These are phyloP conservation scores for Coelastrella sp. DNA, from an alignment of 139 green algal species.

Conservation along the genomic window DNA sequence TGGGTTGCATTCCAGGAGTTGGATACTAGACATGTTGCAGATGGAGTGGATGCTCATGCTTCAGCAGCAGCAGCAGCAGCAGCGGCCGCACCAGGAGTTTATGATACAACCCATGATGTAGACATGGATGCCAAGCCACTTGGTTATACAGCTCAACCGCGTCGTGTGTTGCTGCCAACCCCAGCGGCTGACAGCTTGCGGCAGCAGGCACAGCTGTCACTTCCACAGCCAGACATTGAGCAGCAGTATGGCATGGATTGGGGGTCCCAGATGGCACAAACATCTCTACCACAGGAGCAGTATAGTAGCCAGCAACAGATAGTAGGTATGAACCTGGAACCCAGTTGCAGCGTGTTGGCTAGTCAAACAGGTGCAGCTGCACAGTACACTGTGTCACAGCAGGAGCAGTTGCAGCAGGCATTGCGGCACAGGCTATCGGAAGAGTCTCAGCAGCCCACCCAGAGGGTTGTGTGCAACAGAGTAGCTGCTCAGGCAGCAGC, in stretches of 20 bases:
- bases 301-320: background rate
- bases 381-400: too few species aligned
- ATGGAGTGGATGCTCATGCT: background rate
- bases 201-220: constrained; percentile 30
- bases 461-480: too few species aligned
- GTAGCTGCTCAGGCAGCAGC: too few species aligned
- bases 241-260: background rate
- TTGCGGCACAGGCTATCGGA: background rate
- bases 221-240: background rate
- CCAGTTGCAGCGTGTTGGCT: too few species aligned
- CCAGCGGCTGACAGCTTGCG: background rate
- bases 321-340: too few species aligned
- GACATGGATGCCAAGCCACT: background rate
- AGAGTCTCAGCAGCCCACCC: background rate
- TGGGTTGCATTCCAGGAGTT: background rate
- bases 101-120: too few species aligned
- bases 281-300: background rate
- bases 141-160: background rate
- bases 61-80: too few species aligned
- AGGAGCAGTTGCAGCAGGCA: background rate
- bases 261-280: background rate
- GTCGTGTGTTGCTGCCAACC: background rate
- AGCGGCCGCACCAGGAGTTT: too few species aligned
- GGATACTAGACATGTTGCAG: background rate
- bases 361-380: too few species aligned